These are phyloP conservation scores for Pseudodiploospora longispora DNA, from an alignment of 2,329 filamentous ascomycete genomes.

Conservation along the genomic window DNA sequence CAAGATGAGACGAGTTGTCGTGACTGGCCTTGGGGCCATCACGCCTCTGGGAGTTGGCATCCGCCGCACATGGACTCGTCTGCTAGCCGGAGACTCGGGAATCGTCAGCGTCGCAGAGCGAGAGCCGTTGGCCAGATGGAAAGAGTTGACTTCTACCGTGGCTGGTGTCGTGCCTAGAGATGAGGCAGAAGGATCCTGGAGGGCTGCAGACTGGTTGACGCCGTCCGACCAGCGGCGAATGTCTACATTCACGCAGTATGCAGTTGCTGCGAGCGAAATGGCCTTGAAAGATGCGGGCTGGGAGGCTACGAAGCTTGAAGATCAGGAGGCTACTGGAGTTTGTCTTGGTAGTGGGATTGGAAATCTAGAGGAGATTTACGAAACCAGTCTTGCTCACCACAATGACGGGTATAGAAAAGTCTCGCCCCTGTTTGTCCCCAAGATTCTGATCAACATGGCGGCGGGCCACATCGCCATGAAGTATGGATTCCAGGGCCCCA, in stretches of 20 bases:
- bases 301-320: conserved; percentile 50
- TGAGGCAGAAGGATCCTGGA: conserved; percentile 38
- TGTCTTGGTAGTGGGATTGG: conserved; percentile 94
- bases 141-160: conserved; percentile 71
- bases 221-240: conserved; percentile 61
- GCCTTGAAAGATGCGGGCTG: conserved; percentile 77
- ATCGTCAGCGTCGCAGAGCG: conserved; percentile 63
- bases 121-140: conserved; percentile 51
- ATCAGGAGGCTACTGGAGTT: conserved; percentile 74
- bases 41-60: conserved; percentile 78
- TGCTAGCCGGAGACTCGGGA: conserved; percentile 73
- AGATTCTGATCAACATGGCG: conserved; percentile 87
- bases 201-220: conserved; percentile 45
- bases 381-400: conserved; percentile 69
- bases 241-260: conserved; percentile 89
- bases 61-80: conserved; percentile 68
- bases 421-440: conserved; percentile 87
- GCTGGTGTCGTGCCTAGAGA: conserved; percentile 68
- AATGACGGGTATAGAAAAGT: conserved; percentile 81
- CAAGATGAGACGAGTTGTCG: conserved; percentile 64
- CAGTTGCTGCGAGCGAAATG: conserved; percentile 77
- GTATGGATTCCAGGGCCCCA: conserved; percentile 81
- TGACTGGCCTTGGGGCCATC: conserved; percentile 75
- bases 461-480: conserved; percentile 93
- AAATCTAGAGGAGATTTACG: conserved; percentile 83